phyloP scores from a whole-genome alignment of 2,329 filamentous ascomycete genomes.

The Fusarium austroafricanum region DNA sequence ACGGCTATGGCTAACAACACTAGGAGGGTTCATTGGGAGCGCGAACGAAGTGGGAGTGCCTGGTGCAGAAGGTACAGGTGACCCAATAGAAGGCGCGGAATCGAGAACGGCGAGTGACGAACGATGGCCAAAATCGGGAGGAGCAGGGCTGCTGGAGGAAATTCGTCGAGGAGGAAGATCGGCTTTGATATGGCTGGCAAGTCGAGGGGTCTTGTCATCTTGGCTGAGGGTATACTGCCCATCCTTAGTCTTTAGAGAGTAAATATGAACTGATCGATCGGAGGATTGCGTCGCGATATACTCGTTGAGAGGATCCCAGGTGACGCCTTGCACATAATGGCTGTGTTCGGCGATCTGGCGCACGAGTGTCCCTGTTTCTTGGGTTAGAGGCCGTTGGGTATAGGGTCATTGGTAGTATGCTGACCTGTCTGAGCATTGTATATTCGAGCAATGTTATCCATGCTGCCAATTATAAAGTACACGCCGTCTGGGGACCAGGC shows the following conservation, averaged over 20 bases:
- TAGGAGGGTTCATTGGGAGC: slow-evolving; percentile 95
- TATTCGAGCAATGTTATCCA: slow-evolving; percentile 98
- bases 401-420: slow-evolving; percentile 39
- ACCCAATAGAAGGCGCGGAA: slow-evolving; percentile 72
- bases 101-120: slow-evolving; percentile 69
- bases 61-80: slow-evolving; percentile 89
- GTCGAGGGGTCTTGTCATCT: slow-evolving; percentile 77
- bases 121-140: slow-evolving; percentile 80
- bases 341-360: slow-evolving; percentile 97
- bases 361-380: slow-evolving; percentile 68
- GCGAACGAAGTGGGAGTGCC: slow-evolving; percentile 90
- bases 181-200: slow-evolving; percentile 82
- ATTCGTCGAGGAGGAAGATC: slow-evolving; percentile 92
- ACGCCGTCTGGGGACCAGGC: slow-evolving; percentile 98
- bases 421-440: slow-evolving; percentile 93
- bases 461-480: slow-evolving; percentile 98
- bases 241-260: slow-evolving; percentile 95
- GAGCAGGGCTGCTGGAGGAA: slow-evolving; percentile 91
- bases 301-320: slow-evolving; percentile 98
- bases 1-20: slow-evolving; percentile 87
- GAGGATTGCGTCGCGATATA: slow-evolving; percentile 98
- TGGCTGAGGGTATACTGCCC: slow-evolving; percentile 86
- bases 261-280: slow-evolving; percentile 97
- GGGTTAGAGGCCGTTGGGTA: slow-evolving; percentile 11
- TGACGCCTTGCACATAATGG: slow-evolving; percentile 97